Evolutionary conservation across 1,284 basidiomycete genomes (phyloP).

Genomic region (Hypsizygus ulmarius): DNA sequence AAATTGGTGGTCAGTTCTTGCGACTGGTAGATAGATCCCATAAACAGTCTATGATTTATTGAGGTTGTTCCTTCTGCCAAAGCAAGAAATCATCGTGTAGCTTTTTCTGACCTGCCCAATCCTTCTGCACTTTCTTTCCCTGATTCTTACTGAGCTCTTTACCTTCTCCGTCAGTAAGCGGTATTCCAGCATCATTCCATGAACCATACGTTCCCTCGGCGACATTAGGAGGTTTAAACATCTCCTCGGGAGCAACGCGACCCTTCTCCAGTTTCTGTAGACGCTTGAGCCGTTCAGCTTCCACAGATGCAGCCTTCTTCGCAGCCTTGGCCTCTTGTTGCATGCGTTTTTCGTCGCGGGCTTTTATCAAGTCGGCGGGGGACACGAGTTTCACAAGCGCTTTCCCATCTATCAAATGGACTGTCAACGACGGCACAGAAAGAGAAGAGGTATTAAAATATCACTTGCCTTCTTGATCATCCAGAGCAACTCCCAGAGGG

Average conservation of each 20-base stretch:
- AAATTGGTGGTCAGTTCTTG: constrained; percentile 50
- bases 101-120: constrained; percentile 75
- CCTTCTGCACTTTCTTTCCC: constrained; percentile 81
- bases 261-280: constrained; percentile 87
- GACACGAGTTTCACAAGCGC: constrained; percentile 93
- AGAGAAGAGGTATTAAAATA: constrained; percentile 2
- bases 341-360: constrained; percentile 88
- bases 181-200: constrained; percentile 87
- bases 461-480: constrained; percentile 86
- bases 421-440: constrained; percentile 5
- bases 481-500: constrained; percentile 91
- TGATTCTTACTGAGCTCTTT: constrained; percentile 84
- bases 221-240: constrained; percentile 86
- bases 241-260: constrained; percentile 66
- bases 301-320: constrained; percentile 75
- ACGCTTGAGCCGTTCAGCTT: constrained; percentile 76
- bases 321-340: constrained; percentile 74
- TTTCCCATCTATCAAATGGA: constrained; percentile 67
- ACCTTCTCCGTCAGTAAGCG: constrained; percentile 81
- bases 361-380: constrained; percentile 78
- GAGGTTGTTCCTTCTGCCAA: constrained; percentile 47
- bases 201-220: constrained; percentile 65
- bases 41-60: constrained; percentile 16
- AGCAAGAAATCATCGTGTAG: constrained; percentile 73
- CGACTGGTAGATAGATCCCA: constrained; percentile 31